These are phyloP conservation scores for Mortierella sp. DNA, from an alignment of 371 early-diverging fungal species.

Conservation along the genomic window DNA sequence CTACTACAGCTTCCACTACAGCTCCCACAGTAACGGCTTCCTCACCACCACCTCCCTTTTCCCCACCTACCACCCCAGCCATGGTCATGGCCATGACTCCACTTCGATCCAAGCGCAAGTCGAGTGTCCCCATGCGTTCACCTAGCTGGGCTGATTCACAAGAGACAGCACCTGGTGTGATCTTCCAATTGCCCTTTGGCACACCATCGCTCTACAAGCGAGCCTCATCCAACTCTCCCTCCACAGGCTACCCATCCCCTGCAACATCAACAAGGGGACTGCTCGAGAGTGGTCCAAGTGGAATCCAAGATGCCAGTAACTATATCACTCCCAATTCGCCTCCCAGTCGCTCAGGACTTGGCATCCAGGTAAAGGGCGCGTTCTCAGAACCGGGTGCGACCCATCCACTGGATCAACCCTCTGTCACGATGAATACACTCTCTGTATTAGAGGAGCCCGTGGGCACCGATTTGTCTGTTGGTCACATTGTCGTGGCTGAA, in stretches of 20 bases:
- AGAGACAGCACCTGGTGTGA: conserved; percentile 35
- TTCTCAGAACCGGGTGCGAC: conserved; percentile 34
- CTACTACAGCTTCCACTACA: conserved; percentile 13
- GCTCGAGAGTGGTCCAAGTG: background rate
- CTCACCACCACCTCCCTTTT: conserved; percentile 21
- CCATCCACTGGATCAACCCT: conserved; percentile 27
- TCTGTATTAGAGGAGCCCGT: background rate
- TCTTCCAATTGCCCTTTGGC: conserved; percentile 47
- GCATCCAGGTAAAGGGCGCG: conserved; percentile 34
- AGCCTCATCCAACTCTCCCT: background rate
- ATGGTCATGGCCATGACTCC: conserved; percentile 6
- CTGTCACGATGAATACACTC: background rate
- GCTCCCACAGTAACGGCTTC: background rate
- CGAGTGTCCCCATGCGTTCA: conserved; percentile 40
- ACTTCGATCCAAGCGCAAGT: conserved; percentile 39
- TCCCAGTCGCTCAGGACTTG: conserved; percentile 29
- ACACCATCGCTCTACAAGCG: conserved; percentile 9
- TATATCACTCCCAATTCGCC: conserved; percentile 31
- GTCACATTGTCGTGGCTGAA: conserved; percentile 39
- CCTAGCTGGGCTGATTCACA: conserved; percentile 28
- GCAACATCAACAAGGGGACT: conserved; percentile 10
- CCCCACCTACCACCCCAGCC: conserved; percentile 9
- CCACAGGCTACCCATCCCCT: conserved; percentile 21
- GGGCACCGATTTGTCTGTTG: conserved; percentile 16
- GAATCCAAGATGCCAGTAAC: no score